These are phyloP conservation scores for Schrenkiella parvula DNA, from an alignment of 345 rosid species.

Conservation along the genomic window DNA sequence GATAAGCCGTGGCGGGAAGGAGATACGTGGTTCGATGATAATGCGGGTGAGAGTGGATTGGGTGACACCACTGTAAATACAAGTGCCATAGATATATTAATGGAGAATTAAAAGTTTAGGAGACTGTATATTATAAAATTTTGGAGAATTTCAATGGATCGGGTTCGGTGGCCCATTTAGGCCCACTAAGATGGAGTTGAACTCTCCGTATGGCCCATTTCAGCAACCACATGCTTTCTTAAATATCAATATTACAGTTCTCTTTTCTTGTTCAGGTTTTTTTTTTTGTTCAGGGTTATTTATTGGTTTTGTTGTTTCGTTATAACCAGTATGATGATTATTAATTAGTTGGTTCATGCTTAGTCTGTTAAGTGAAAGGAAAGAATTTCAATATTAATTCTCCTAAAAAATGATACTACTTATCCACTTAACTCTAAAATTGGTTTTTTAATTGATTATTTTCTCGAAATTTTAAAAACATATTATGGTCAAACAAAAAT, in stretches of 20 bases:
- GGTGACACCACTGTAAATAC: constrained; percentile 19
- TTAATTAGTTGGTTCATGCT: background rate
- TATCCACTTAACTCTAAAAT: background rate
- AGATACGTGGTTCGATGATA: constrained; percentile 23
- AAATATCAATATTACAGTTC: background rate
- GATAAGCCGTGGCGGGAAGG: constrained; percentile 14
- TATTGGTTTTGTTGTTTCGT: background rate
- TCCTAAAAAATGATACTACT: background rate
- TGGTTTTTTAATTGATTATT: background rate
- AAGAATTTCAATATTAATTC: background rate
- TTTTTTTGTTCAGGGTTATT: background rate
- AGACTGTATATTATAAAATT: too few relatives aligned
- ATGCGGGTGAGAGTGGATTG: constrained; percentile 11
- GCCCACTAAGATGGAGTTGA: background rate
- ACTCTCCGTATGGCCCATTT: background rate
- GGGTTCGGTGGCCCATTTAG: background rate
- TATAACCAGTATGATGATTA: background rate
- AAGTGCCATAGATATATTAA: background rate
- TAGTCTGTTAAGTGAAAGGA: background rate
- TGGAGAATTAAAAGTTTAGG: too few relatives aligned
- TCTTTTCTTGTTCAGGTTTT: background rate
- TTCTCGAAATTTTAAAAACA: background rate
- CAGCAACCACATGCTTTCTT: background rate
- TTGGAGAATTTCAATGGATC: background rate
- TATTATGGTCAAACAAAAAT: too few relatives aligned